Conservation (phyloP, 2,329 filamentous ascomycete genomes). For the Alternaria sp. region DNA sequence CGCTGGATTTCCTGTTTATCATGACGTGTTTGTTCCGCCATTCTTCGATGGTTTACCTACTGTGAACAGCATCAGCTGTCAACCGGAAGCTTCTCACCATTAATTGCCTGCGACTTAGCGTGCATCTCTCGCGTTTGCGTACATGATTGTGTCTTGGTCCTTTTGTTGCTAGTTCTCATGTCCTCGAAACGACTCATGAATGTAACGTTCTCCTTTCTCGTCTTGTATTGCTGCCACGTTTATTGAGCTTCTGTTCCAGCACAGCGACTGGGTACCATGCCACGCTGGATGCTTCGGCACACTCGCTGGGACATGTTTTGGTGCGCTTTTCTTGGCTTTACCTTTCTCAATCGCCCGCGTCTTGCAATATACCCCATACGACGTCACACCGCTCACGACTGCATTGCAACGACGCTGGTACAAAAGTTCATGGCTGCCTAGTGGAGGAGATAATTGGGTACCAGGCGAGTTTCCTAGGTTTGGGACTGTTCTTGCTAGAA, state of each 20-base stretch:
- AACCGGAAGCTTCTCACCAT: background rate
- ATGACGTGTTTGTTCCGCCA: constrained; percentile 6
- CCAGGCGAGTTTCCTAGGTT: background rate
- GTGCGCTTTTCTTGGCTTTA: constrained; percentile 1
- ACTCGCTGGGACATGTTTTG: constrained; percentile 14
- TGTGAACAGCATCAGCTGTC: constrained; percentile 9
- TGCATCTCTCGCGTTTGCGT: background rate
- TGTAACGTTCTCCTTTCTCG: constrained; percentile 7
- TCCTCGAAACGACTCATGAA: constrained; percentile 14
- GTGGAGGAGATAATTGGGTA: constrained; percentile 23
- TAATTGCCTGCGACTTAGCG: constrained; percentile 1
- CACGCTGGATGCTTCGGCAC: constrained; percentile 26
- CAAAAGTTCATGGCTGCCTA: constrained; percentile 19
- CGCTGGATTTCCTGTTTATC: constrained; percentile 7
- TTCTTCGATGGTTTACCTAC: constrained; percentile 21
- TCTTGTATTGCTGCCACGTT: background rate
- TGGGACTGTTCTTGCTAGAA: constrained; percentile 5
- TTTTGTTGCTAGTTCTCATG: background rate
- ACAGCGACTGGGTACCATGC: constrained; percentile 7
- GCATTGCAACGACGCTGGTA: constrained; percentile 28
- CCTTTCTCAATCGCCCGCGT: constrained; percentile 16
- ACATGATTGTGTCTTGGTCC: background rate
- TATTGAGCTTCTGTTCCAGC: constrained; percentile 17
- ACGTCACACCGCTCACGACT: constrained; percentile 37
- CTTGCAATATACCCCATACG: constrained; percentile 37